phyloP scores from a whole-genome alignment of 78 protist species.

The Guillardia theta region DNA sequence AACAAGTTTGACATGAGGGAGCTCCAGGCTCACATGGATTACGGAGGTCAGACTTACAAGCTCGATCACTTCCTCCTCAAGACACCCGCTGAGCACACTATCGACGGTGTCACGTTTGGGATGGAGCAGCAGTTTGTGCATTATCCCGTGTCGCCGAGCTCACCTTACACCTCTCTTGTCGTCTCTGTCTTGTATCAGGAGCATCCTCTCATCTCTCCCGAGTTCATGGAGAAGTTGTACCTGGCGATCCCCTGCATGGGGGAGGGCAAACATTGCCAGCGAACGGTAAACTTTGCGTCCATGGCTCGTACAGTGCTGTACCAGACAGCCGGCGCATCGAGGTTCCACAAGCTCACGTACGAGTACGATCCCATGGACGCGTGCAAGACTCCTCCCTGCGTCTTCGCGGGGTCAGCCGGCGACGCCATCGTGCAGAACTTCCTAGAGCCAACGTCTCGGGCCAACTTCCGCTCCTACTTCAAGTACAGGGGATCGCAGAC shows the following conservation, averaged over 20 bases:
- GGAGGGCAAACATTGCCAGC: constrained; percentile 2
- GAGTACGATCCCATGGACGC: neutral
- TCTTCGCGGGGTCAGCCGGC: neutral
- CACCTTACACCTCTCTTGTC: neutral
- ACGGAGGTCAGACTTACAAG: neutral
- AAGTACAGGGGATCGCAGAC: neutral
- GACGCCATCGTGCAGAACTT: neutral
- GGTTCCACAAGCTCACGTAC: neutral
- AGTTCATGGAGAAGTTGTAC: neutral
- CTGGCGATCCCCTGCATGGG: constrained; percentile 22
- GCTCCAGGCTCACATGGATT: neutral
- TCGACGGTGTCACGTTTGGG: neutral
- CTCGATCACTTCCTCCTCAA: neutral
- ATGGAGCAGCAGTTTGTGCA: constrained; percentile 22
- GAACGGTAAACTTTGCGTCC: neutral
- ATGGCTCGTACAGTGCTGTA: neutral
- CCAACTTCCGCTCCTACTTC: constrained; percentile 17
- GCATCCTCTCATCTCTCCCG: neutral
- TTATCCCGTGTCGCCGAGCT: neutral
- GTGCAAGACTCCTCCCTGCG: neutral
- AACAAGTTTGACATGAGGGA: neutral
- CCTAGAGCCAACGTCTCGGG: neutral
- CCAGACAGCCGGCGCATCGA: neutral
- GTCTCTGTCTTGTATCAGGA: neutral
- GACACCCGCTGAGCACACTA: neutral